These are phyloP conservation scores for Testicularia cyperi DNA, from an alignment of 1,284 basidiomycete genomes.

Conservation along the genomic window DNA sequence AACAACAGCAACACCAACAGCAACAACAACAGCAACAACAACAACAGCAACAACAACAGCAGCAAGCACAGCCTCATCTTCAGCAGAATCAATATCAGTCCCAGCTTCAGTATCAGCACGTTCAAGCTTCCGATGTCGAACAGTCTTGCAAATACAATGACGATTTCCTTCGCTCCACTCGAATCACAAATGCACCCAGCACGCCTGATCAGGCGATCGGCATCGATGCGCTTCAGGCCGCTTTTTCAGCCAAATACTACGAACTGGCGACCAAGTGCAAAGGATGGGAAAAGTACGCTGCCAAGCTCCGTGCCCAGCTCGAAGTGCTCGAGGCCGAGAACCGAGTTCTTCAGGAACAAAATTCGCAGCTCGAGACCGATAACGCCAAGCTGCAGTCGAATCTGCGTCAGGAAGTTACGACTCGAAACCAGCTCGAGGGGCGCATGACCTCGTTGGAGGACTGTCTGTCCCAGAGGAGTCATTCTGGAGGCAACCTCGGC, in stretches of 20 bases:
- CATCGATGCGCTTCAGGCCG: conserved; percentile 43
- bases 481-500: conserved; percentile 8
- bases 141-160: not conserved
- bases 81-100: conserved; percentile 3
- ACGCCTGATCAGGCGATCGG: conserved; percentile 19
- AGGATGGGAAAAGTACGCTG: conserved; percentile 50
- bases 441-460: conserved; percentile 31
- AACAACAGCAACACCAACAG: conserved; percentile 4
- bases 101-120: conserved; percentile 5
- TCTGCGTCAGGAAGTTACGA: conserved; percentile 16
- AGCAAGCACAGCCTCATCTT: conserved; percentile 8
- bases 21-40: conserved; percentile 17
- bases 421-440: conserved; percentile 19
- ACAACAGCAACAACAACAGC: conserved; percentile 13
- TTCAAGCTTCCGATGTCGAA: too few species aligned
- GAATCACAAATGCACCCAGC: not conserved
- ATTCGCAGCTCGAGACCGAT: conserved; percentile 34
- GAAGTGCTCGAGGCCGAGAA: conserved; percentile 45
- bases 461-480: conserved; percentile 18
- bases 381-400: conserved; percentile 27
- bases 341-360: conserved; percentile 38
- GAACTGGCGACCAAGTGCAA: conserved; percentile 51
- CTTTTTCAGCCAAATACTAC: conserved; percentile 45
- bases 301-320: conserved; percentile 45
- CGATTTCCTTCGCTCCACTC: not conserved